A percentile compares a stretch with the other conserved stretches of the same genome.
Conservation (phyloP, 331 rosid species). For the Stylosanthes scabra region DNA sequence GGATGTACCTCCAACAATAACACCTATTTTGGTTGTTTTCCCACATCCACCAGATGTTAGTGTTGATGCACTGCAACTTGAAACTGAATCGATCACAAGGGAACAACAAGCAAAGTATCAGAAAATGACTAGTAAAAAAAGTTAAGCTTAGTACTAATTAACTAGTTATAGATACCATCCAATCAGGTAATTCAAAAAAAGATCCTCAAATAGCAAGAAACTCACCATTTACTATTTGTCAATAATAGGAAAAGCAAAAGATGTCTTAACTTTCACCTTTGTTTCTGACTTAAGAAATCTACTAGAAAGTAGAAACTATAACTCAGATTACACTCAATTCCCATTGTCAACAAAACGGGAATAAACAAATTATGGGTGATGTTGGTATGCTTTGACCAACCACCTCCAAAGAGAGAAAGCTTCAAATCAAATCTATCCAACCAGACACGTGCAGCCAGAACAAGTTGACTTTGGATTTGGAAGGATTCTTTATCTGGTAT, state of each 20-base stretch:
- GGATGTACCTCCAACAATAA: conserved; percentile 67
- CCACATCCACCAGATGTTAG: conserved; percentile 64
- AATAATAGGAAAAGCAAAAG: conserved; percentile 10
- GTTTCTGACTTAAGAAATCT: neutral
- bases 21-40: conserved; percentile 48
- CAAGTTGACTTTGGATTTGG: conserved; percentile 47
- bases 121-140: conserved; percentile 14
- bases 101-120: conserved; percentile 36
- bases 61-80: conserved; percentile 53
- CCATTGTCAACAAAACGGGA: conserved; percentile 15
- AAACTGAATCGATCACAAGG: conserved; percentile 42
- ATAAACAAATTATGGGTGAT: conserved; percentile 31
- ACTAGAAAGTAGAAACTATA: neutral
- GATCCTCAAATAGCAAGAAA: neutral
- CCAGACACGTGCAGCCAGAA: conserved; percentile 49
- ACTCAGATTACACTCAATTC: conserved; percentile 23
- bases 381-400: conserved; percentile 41
- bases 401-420: conserved; percentile 16
- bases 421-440: conserved; percentile 31
- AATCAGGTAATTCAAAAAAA: neutral
- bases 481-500: conserved; percentile 32
- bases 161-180: neutral
- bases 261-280: neutral
- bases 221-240: neutral
- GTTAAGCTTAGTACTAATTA: too few relatives aligned